Conservation (phyloP, 2,329 filamentous ascomycete species). For the Aureobasidium namibiae region DNA sequence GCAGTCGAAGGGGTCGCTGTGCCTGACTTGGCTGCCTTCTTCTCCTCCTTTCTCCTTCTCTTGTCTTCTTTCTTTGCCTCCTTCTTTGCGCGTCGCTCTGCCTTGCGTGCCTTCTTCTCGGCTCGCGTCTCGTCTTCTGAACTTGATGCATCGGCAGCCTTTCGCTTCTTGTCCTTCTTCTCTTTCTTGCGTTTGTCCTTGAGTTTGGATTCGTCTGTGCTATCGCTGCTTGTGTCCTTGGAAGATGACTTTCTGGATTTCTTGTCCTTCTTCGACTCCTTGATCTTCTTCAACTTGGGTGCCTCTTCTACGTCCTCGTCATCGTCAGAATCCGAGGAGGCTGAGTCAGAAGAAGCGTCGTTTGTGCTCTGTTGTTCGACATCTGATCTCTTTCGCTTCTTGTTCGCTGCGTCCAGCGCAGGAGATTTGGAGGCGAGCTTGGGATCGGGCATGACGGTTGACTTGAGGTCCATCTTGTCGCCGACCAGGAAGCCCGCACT, state of each 20-base stretch:
- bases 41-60: conserved; percentile 36
- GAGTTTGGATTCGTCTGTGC: conserved; percentile 12
- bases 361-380: conserved; percentile 24
- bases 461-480: conserved; percentile 41
- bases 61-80: conserved; percentile 45
- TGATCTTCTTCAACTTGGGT: conserved; percentile 20
- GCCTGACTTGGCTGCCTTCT: conserved; percentile 21
- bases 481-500: conserved; percentile 66
- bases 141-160: conserved; percentile 14
- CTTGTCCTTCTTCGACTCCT: conserved; percentile 26
- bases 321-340: conserved; percentile 16
- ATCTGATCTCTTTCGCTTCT: conserved; percentile 13
- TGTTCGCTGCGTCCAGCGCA: conserved; percentile 4
- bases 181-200: conserved; percentile 24
- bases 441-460: conserved; percentile 24
- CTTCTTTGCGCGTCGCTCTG: conserved; percentile 41
- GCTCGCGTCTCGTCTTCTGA: conserved; percentile 16
- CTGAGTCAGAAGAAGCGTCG: conserved; percentile 15
- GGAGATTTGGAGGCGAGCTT: conserved; percentile 32
- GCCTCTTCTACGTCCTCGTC: conserved; percentile 18
- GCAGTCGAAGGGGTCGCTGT: conserved; percentile 11
- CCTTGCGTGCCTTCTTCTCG: conserved; percentile 29
- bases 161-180: conserved; percentile 22
- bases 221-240: conserved; percentile 17
- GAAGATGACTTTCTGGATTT: conserved; percentile 31